Base-by-base conservation (phyloP, 169 alveolate genomes). In the Toxoplasma gondii region DNA sequence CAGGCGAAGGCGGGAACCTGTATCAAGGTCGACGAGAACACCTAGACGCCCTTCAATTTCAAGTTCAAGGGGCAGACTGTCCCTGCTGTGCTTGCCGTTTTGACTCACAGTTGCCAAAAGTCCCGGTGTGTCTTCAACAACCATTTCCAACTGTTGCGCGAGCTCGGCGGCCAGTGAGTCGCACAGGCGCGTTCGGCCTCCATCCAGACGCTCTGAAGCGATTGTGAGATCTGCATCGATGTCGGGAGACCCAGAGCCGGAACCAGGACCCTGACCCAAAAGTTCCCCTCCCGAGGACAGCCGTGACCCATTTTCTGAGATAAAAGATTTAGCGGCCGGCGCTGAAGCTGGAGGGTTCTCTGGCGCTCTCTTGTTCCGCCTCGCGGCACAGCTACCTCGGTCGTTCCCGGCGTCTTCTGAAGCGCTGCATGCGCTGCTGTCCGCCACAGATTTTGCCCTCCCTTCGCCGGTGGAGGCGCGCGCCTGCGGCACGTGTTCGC, bases 1-100 rank as follows among this genome's bases (percentile, higher is more conserved):
- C 7, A 81, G 54, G 16, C 58, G 53, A 7, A 81, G 88, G 10
- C 88, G 88, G 34, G 88, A n/a, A 29, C 53, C 34, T 19, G 88
- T 81, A 10, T 81, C 88, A 16, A 81, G 44, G 38, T 81, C 88
- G 31, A 81, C 12, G 29, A 81, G 49, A 10, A 81, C 88, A 22
- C 88, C 88, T 17, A 81, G 54, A 19, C 88, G 88, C 38, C 88
- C 88, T 81, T 81, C 88, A 39, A 81, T 81, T 81, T 81, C 88
- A n/a, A 81, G 54, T 53, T 81, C 88, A n/a, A 81, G 10, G 31
- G 88, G 88, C 9, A 81, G 34, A 53, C 54, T 53, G 83, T 34
- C 39, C 39, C 83, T 70, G 17, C 12, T 34, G 39, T 31, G 36
- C 12, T 10, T 70, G 29, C 54, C 44, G 31, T 69, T 34, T 69